Evolutionary conservation across 2,329 filamentous ascomycete genomes (phyloP), one percentile per base, ranked within the genome.

Genomic region (Cladosporium sphaerospermum): DNA sequence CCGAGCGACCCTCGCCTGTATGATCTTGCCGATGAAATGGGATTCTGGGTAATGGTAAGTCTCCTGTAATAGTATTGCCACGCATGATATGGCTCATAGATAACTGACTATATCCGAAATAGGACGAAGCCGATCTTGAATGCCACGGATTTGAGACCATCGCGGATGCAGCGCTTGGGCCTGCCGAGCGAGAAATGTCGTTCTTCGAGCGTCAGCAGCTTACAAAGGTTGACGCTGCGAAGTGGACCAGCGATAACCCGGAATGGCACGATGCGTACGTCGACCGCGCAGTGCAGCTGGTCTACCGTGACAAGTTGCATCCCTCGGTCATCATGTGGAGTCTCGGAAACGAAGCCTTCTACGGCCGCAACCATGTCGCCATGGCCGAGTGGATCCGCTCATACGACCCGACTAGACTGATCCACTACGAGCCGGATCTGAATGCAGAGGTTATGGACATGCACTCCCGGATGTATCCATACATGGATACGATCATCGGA

Each of bases 301-400:
- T 89, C 0, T 76, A 83, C 60, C 75, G 86, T 13, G 84, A 88
- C 66, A 86, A 86, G 68, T 84, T 88, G 54, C 82, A 88, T 58
- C 67, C 85, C 0, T 83, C 77, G n/a, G 75, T 89, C 46, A 81
- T 89, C 45, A 79, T 88, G 40, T 89, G 86, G 86, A 85, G 81
- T 44, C 72, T 89, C 0, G 86, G 85, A 0, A 89, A 89, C 61
- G 85, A 89, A 63, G 79, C 84, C 0, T 88, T 86, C 63, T 88
- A 86, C 61, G 85, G 85, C 0, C 71, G 73, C 8, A 88, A 89
- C 62, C 82, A 85, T 61, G 75, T 74, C 43, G 80, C 79, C 33
- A 89, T 89, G 85, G 83, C 83, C 59, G 70, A 82, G 3, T 84
- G 78, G 63, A 76, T 78, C 46, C 83, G 81, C 56, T 54, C 69